These are phyloP conservation scores for Helicocarpus griseus DNA, from an alignment of 2,329 filamentous ascomycete species.

Conservation along the genomic window DNA sequence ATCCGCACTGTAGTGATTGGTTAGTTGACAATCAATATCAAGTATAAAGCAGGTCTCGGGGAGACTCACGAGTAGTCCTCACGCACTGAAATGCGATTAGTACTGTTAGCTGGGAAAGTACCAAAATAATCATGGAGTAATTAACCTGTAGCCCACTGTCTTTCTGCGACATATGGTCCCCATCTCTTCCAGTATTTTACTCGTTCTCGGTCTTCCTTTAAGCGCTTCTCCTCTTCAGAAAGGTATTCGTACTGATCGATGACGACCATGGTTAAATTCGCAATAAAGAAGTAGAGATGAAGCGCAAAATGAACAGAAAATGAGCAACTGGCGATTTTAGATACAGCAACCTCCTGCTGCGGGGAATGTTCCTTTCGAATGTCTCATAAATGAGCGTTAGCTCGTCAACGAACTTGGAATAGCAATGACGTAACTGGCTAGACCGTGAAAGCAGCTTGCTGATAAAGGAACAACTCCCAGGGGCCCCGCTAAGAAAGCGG, in stretches of 20 bases:
- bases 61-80: slow-evolving; percentile 73
- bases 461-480: no score
- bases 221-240: slow-evolving; percentile 80
- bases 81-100: slow-evolving; percentile 48
- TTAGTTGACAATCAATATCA: slow-evolving; percentile 5
- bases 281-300: neutral
- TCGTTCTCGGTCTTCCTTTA: slow-evolving; percentile 74
- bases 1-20: slow-evolving; percentile 47
- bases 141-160: slow-evolving; percentile 89
- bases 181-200: slow-evolving; percentile 97
- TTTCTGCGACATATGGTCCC: slow-evolving; percentile 87
- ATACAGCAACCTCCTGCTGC: neutral
- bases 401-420: neutral
- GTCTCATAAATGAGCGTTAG: neutral
- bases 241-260: slow-evolving; percentile 81
- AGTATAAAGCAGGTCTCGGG: slow-evolving; percentile 6
- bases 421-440: neutral
- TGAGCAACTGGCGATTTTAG: neutral
- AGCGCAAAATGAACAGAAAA: neutral
- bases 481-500: no score
- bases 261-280: slow-evolving; percentile 59
- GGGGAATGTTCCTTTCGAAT: neutral
- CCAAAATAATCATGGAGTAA: slow-evolving; percentile 8
- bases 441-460: neutral
- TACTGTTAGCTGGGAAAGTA: slow-evolving; percentile 18